Base-by-base conservation (phyloP, 345 rosid genomes). In the Moricandia arvensis region DNA sequence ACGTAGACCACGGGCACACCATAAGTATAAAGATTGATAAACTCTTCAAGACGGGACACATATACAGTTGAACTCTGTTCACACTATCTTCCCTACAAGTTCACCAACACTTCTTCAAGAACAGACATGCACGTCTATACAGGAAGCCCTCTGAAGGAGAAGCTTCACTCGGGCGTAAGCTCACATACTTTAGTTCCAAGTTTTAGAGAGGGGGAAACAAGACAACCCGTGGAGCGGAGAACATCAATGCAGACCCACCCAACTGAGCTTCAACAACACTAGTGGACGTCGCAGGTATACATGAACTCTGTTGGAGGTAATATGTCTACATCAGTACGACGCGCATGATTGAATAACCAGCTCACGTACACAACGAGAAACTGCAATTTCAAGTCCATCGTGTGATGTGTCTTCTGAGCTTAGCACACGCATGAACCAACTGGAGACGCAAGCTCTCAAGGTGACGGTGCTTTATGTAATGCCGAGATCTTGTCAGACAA, bases 81-180 rank as follows among this genome's bases (percentile, higher is more conserved):
- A 2, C 0, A 0, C 7, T 4, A 3, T n/a, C 2, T 1, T 0
- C 8, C 1, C n/a, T n/a, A n/a, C n/a, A 24, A 41, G 7, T 0
- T 0, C 54, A 49, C 15, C 10, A 0, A 16, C 7, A 66, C 21
- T 0, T 54, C 72, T 18, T 68, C 49, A 2, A 68, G 72, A 33
- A 68, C 34, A 18, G 8, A 54, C 63, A 68, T 2, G 4, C 8
- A 7, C n/a, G n/a, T n/a, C n/a, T n/a, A n/a, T 62, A 53, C 24
- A 68, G 34, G 21, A 68, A n/a, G n/a, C n/a, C n/a, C 51, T 4
- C 0, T 21, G 54, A 33, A 68, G 54, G 34, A 12, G 33, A 34
- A 21, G 2, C 21, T 18, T 0, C 8, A 0, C 4, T 34, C 1
- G 38, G n/a, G n/a, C 10, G 2, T 34, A 34, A 7, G n/a, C 0